phyloP scores from a whole-genome alignment of 148 eudicot species.

The Camellia sinensis region DNA sequence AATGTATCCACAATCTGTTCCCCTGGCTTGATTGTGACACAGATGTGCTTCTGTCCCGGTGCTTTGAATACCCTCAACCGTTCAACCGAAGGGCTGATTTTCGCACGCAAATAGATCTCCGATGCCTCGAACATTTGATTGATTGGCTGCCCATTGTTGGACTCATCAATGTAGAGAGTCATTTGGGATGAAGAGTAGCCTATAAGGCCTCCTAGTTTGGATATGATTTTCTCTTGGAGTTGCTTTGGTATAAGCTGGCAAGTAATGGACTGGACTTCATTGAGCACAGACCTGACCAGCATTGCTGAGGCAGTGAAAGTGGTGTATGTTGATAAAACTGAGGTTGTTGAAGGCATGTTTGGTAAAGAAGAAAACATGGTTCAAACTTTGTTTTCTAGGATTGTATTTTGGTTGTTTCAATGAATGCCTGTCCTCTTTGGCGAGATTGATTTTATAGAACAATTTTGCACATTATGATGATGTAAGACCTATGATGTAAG shows the following conservation, averaged over 20 bases:
- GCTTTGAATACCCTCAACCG: slow-evolving; percentile 17
- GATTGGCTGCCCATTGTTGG: background rate
- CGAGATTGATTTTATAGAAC: too few relatives aligned
- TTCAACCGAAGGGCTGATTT: slow-evolving; percentile 7
- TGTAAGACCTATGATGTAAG: too few relatives aligned
- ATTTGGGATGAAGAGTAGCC: slow-evolving; percentile 8
- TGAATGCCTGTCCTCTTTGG: too few relatives aligned
- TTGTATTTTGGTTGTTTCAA: too few relatives aligned
- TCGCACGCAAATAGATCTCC: slow-evolving; percentile 13
- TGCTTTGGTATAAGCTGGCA: background rate
- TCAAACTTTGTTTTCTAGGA: too few relatives aligned
- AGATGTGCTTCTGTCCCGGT: background rate
- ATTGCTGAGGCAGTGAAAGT: background rate
- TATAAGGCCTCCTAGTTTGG: slow-evolving; percentile 6
- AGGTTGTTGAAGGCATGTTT: background rate
- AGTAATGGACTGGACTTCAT: background rate
- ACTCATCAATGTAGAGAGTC: slow-evolving; percentile 19
- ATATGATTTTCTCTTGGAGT: slow-evolving; percentile 5
- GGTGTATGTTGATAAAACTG: too few relatives aligned
- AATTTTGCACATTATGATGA: too few relatives aligned
- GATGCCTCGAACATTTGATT: slow-evolving; percentile 21
- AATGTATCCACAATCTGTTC: slow-evolving; percentile 11
- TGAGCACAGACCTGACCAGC: background rate
- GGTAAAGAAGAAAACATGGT: too few relatives aligned
- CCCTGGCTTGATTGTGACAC: background rate